Percentiles rank a stretch among this genome's conserved stretches.
Evolutionary conservation across 2,329 filamentous ascomycete genomes (phyloP).

Genomic region (Pseudocercospora macadamiae): DNA sequence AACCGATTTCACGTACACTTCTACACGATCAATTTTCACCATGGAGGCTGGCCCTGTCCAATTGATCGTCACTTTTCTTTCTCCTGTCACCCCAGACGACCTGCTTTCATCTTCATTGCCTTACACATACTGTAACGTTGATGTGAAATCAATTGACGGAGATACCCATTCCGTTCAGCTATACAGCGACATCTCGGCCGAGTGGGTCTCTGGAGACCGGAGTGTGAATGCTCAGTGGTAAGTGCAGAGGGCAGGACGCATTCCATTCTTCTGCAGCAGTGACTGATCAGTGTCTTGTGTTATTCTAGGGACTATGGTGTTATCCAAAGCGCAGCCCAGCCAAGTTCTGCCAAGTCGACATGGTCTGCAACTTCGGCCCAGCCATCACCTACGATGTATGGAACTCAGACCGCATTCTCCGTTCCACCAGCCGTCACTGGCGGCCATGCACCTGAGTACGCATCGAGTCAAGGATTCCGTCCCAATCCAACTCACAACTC

Average conservation of each 20-base stretch:
- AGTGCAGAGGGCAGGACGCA: no score
- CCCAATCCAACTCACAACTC: constrained; percentile 8
- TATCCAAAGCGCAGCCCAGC: constrained; percentile 9
- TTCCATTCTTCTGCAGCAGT: no score
- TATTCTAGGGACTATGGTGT: constrained; percentile 58
- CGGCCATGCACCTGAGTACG: constrained; percentile 17
- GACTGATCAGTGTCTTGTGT: no score
- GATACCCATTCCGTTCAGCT: constrained; percentile 65
- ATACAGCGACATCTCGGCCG: constrained; percentile 73
- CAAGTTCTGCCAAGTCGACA: constrained; percentile 1
- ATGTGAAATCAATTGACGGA: constrained; percentile 65
- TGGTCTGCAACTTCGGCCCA: constrained; percentile 9
- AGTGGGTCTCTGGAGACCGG: constrained; percentile 69
- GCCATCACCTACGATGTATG: constrained; percentile 16
- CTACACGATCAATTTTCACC: constrained; percentile 70
- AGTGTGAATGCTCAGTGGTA: constrained; percentile 60
- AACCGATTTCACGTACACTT: constrained; percentile 68
- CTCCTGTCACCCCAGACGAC: constrained; percentile 14
- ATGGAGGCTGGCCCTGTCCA: constrained; percentile 50
- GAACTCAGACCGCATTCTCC: constrained; percentile 24
- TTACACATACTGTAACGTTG: constrained; percentile 70
- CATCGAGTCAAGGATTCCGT: constrained; percentile 7
- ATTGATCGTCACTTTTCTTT: constrained; percentile 18
- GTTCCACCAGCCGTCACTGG: constrained; percentile 13
- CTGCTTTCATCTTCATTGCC: constrained; percentile 61